phyloP scores from a whole-genome alignment of 441 rosid genomes.

The Eruca vesicaria region DNA sequence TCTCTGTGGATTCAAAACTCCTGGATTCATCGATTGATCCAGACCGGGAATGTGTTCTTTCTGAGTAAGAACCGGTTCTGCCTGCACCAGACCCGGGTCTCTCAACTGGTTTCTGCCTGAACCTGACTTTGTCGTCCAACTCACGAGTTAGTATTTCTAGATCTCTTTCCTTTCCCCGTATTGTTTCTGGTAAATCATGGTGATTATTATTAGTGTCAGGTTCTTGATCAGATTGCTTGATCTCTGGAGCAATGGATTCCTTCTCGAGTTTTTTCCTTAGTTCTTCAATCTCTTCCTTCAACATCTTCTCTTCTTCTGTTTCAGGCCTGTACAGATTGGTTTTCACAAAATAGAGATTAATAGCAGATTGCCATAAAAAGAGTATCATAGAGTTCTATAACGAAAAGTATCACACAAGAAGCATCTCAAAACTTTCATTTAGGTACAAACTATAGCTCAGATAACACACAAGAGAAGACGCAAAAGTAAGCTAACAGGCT shows the following conservation, averaged over 20 bases:
- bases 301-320: constrained; percentile 69
- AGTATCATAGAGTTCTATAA: background rate
- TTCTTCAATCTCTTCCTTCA: constrained; percentile 69
- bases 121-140: constrained; percentile 71
- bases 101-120: constrained; percentile 67
- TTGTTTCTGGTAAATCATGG: constrained; percentile 37
- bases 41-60: constrained; percentile 71
- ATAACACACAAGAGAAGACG: background rate
- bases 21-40: constrained; percentile 76
- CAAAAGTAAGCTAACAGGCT: background rate
- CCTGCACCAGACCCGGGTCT: constrained; percentile 86
- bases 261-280: constrained; percentile 55
- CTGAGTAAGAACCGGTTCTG: constrained; percentile 53
- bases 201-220: constrained; percentile 34
- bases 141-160: constrained; percentile 57
- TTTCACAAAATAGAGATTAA: constrained; percentile 3
- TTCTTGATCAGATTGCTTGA: constrained; percentile 36
- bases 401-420: background rate
- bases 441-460: background rate
- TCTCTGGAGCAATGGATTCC: constrained; percentile 34
- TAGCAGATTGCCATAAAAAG: background rate
- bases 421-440: background rate
- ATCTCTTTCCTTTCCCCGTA: constrained; percentile 58
- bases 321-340: constrained; percentile 58
- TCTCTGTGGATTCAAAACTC: constrained; percentile 55